Base-by-base conservation (phyloP, 2,329 filamentous ascomycete genomes). In the Dactylonectria macrodidyma region DNA sequence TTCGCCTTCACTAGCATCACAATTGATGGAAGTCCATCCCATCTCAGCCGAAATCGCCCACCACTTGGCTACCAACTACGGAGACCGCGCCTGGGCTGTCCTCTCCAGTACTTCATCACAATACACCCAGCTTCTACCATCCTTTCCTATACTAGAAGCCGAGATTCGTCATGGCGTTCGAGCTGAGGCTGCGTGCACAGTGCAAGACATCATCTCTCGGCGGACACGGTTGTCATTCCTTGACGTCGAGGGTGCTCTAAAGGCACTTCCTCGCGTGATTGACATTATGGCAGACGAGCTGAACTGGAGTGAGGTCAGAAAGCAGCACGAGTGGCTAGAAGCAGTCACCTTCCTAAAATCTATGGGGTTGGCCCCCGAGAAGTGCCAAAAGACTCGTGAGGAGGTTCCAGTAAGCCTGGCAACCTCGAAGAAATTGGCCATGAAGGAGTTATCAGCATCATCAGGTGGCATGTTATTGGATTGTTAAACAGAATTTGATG, bases 191-290 rank as follows among this genome's bases (percentile, higher is more conserved):
- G 92, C 92, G 2, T 90, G 92, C 79, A 92, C 90, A 3, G 91
- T 91, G 2, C 87, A 91, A 52, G 92, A 94, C 77, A 88, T 93
- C 41, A 86, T 94, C 64, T 90, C 91, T 16, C 89, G 92, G 62
- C 86, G 92, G 63, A 94, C 90, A 50, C 87, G 92, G 62, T 83
- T 94, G 51, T 91, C 92, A n/a, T 94, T 94, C 83, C 82, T 94
- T 70, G 93, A 94, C 79, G 91, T 91, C 1, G 88, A 93, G 77
- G 90, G 90, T 30, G 90, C 92, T 0, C 86, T 94, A 11, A 88
- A 92, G 76, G 88, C 91, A 1, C 85, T 94, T 19, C 92, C 92
- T 8, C 83, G 81, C 22, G 89, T 94, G 62, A 92, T 94, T 71
- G 92, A 94, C 75, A 80, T 94, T 58, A 93, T 94, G 90, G 87